Base-by-base conservation (phyloP, 2,329 filamentous ascomycete species). In the Aspergillus jensenii region DNA sequence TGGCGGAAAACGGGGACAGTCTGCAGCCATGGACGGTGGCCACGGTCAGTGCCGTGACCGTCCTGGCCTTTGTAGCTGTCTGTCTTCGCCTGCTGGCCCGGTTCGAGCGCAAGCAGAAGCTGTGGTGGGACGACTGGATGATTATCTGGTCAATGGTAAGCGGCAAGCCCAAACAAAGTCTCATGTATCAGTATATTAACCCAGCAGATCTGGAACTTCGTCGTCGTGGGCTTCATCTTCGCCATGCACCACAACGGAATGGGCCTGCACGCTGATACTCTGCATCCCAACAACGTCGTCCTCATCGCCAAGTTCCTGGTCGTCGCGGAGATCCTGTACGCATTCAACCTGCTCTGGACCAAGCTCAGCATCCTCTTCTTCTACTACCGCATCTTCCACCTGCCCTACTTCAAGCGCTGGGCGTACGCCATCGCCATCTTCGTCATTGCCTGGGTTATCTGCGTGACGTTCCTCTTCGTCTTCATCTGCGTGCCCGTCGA, bases 61-160 rank as follows among this genome's bases (percentile, higher is more conserved):
- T 74, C 6, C 66, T 82, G 25, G 75, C 79, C 2, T 60, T 76
- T 17, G 39, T 72, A 1, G 66, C 71, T 3, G 76, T 81, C 12
- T 66, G 40, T n/a, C 65, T 81, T 14, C 73, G 80, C 2, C 50
- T 82, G 5, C 54, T 75, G 27, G 76, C 77, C 55, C 76, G 79
- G 11, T 71, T 72, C 49, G 65, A 79, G 45, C 78, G 78, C 46
- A 74, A 67, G 3, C 78, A 80, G 55, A 65, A 67, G 58, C 64
- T 81, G 5, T 82, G 80, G 80, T 81, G 79, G 80, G 80, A 82
- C 68, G 80, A 82, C 64, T 81, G 74, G 65, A 71, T 80, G 66
- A 79, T 82, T 55, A 56, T 81, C 0, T 80, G 77, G 51, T 81
- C 80, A 1, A 78, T 79, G 79, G 79, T 81, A 44, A 6, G 17